Evolutionary conservation across 208 protist genomes (phyloP), one percentile per base, ranked within the genome.

Genomic region (Trypanosomatidae sp.): DNA sequence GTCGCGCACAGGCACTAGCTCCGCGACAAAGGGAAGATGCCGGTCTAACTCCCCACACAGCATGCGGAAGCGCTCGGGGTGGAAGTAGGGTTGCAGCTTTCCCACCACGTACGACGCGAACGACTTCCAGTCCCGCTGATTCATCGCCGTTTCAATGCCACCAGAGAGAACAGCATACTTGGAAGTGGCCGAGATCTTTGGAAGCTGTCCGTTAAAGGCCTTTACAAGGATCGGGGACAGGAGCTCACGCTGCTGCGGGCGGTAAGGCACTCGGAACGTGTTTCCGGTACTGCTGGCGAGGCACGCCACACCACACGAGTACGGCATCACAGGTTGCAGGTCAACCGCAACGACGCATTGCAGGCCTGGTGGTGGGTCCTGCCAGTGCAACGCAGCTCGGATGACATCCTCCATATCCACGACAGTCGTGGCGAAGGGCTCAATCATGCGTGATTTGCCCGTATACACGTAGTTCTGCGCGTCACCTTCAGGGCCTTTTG

Each of bases 91-190:
- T 59, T 88, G 69, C 84, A 97, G 84, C 81, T 92, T 90, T n/a
- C 71, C 62, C 0, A 91, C 68, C 44, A 95, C 72, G 69, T 93
- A 97, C 46, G 82, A 82, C 22, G 92, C 92, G 58, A 97, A 91
- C 5, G 89, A 95, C 72, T 89, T 89, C 90, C 92, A 97, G 69
- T 97, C 92, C 2, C 92, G 85, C 68, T 97, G 81, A 59, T 86
- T 76, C 17, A 67, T 62, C 10, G 69, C 66, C 39, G 90, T 95
- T 53, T 95, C 86, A 69, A 97, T 94, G 25, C 87, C 90, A 33
- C 92, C 92, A 10, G 86, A 80, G 33, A 97, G 80, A 33, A 95
- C 74, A 22, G 92, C 84, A 67, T 92, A 91, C 74, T 92, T 96
- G 33, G 65, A 82, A 22, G 79, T 80, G 3, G 85, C 85, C 8